Conservation (phyloP, 2,329 filamentous ascomycete genomes). For the Diaporthe helianthi region DNA sequence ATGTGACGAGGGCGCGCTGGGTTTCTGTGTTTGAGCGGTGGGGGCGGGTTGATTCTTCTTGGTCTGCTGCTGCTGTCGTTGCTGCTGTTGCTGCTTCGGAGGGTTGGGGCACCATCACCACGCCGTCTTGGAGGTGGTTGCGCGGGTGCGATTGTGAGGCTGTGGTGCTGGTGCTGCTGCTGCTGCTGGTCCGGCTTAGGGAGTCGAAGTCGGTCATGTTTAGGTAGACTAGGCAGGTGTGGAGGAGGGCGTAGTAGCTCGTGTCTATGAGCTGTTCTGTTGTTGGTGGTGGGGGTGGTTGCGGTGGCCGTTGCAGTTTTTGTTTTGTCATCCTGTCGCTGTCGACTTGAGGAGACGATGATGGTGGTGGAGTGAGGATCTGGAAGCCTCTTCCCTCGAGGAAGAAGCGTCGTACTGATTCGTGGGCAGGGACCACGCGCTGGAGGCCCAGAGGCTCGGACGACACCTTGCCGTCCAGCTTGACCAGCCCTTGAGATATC, state of each 20-base stretch:
- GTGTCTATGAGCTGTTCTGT: conserved; percentile 40
- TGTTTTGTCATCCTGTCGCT: not conserved
- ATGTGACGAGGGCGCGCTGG: conserved; percentile 41
- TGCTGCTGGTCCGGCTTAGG: conserved; percentile 37
- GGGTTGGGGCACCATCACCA: too few species aligned
- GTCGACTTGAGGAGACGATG: not conserved
- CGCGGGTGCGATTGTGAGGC: not conserved
- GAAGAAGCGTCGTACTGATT: conserved; percentile 45
- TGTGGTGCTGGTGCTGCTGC: not conserved
- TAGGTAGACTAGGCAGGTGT: conserved; percentile 44
- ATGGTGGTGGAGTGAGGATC: conserved; percentile 35
- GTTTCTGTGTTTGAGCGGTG: conserved; percentile 35
- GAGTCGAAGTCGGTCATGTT: conserved; percentile 45
- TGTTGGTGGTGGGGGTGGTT: not conserved
- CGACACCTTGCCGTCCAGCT: conserved; percentile 23
- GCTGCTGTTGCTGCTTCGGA: not conserved
- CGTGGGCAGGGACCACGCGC: conserved; percentile 42
- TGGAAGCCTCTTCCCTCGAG: conserved; percentile 43
- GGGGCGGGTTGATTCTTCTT: conserved; percentile 1
- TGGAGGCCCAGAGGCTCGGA: conserved; percentile 41
- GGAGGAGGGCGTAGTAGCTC: conserved; percentile 42
- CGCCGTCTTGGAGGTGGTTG: not conserved
- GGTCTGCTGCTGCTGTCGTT: too few species aligned
- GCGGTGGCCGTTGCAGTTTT: not conserved
- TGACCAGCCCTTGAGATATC: conserved; percentile 29